Base-by-base conservation (phyloP, 2,329 filamentous ascomycete genomes). In the Botrytis deweyae region DNA sequence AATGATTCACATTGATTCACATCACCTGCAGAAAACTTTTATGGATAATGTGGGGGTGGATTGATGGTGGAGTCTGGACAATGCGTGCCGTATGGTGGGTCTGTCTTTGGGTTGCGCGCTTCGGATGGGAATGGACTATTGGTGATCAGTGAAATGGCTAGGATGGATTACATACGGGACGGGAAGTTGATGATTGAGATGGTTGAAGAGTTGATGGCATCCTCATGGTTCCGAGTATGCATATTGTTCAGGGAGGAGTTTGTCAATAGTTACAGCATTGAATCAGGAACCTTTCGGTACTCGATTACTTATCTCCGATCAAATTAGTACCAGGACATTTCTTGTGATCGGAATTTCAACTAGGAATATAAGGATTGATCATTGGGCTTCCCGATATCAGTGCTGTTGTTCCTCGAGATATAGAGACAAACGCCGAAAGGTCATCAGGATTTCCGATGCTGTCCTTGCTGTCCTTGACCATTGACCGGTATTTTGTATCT, bases 1-100 rank as follows among this genome's bases (percentile, higher is more conserved):
- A 49, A 40, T 63, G 61, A 42, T 63, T 63, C 61, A 63, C 61
- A 20, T 14, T 66, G 64, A 66, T 66, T 66, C 64, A 49, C 29
- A 66, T 66, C 42, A 66, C 64, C 42, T 25, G 64, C 64, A 49
- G 64, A 20, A 36, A 16, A 49, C n/a, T 29, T 49, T 66, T 66
- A 46, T 66, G 64, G 64, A 49, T 46, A 38, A n/a, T 38, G 29
- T 46, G 44, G 29, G 44, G 42, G 63, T 49, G 42, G 63, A 38
- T 66, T 29, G 14, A 8, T 12, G 52, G 52, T 36, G 44, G 44
- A 25, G n/a, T 58, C 52, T 66, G 64, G 64, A 66, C 44, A 66
- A 49, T 66, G 64, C 64, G 44, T 66, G 64, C 42, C 22, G 44
- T 25, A 22, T 55, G 33, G 64, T 66, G 64, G 64, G 44, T 66